phyloP scores from a whole-genome alignment of 164 flowering plant species.

The Stephania cephalantha region DNA sequence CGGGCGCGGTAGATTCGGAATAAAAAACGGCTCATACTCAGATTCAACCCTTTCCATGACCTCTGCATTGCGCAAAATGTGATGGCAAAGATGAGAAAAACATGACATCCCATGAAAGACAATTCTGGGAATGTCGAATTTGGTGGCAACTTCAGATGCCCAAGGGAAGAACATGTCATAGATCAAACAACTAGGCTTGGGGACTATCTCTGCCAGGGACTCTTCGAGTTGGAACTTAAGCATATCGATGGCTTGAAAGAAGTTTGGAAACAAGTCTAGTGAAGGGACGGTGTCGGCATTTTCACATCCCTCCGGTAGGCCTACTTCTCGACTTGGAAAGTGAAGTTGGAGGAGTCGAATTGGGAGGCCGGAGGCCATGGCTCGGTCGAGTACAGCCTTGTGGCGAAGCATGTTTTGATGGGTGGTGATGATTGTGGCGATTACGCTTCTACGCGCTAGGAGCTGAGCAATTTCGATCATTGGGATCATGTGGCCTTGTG shows the following conservation, averaged over 20 bases:
- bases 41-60: conserved; percentile 14
- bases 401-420: conserved; percentile 30
- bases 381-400: conserved; percentile 12
- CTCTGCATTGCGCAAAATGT: conserved; percentile 4
- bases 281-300: conserved; percentile 35
- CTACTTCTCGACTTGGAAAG: conserved; percentile 30
- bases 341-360: conserved; percentile 19
- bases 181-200: conserved; percentile 31
- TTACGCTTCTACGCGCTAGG: conserved; percentile 27
- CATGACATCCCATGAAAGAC: conserved; percentile 31
- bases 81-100: conserved; percentile 21
- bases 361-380: conserved; percentile 14
- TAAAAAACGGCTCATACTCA: conserved; percentile 23
- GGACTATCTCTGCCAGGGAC: conserved; percentile 17
- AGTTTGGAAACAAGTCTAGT: conserved; percentile 9
- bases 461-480: conserved; percentile 51
- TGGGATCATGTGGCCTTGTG: conserved; percentile 30
- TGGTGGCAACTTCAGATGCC: conserved; percentile 23
- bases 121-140: conserved; percentile 34
- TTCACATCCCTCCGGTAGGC: conserved; percentile 48
- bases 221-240: conserved; percentile 32
- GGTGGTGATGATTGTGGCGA: conserved; percentile 44
- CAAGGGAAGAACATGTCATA: conserved; percentile 33
- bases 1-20: conserved; percentile 41
- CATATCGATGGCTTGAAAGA: conserved; percentile 24